Conservation (phyloP, 495 filamentous ascomycete genomes). For the Penicillium subrubescens region DNA sequence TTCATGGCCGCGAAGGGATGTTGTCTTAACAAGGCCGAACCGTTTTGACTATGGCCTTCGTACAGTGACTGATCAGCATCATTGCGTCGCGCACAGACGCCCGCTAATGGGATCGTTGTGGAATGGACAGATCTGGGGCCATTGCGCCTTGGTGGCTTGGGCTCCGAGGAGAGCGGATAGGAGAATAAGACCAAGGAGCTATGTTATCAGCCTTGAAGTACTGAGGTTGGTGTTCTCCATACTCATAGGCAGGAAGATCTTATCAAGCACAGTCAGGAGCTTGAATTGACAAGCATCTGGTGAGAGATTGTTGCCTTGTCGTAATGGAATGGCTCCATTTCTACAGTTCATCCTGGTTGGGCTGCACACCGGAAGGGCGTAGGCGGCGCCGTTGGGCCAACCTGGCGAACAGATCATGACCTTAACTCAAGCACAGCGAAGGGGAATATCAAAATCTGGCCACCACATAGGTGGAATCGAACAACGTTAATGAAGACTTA, state of each 20-base stretch:
- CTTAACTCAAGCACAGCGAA: background rate
- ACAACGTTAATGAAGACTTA: background rate
- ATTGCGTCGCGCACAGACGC: constrained; percentile 29
- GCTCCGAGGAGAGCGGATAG: background rate
- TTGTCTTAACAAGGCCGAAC: constrained; percentile 27
- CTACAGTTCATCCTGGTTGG: constrained; percentile 1
- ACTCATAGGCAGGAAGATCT: background rate
- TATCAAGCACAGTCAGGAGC: background rate
- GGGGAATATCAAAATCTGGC: background rate
- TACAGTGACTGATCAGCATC: constrained; percentile 25
- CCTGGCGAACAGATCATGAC: background rate
- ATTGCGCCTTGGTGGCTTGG: constrained; percentile 4
- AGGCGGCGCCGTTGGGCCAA: constrained; percentile 15
- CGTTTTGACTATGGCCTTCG: constrained; percentile 24
- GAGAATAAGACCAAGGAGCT: background rate
- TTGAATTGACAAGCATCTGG: background rate
- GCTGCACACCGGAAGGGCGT: constrained; percentile 1
- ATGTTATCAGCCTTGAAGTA: background rate
- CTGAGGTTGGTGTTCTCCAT: background rate
- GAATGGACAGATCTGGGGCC: constrained; percentile 27
- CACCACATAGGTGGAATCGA: constrained; percentile 1
- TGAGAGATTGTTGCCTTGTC: background rate
- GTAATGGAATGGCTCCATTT: background rate
- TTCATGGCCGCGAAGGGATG: constrained; percentile 21
- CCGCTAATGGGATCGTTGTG: constrained; percentile 19